A percentile compares a stretch with the other conserved stretches of the same genome.
These are phyloP conservation scores for Buddleja alternifolia DNA, from an alignment of 257 asterid species.

Conservation along the genomic window DNA sequence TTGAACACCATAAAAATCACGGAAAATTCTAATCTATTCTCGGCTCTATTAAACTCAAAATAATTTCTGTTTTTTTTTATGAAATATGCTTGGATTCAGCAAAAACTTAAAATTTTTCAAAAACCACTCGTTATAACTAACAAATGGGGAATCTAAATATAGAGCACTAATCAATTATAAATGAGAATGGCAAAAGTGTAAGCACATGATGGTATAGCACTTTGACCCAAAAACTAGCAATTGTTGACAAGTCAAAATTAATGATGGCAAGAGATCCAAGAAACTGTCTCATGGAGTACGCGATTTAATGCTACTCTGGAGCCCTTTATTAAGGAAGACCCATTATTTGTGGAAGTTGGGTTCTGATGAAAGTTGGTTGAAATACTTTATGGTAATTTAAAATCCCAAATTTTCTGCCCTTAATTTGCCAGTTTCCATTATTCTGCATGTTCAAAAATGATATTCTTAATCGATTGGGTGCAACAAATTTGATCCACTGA, in stretches of 20 bases:
- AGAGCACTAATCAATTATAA: background rate
- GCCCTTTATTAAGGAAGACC: background rate
- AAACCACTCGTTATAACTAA: too few relatives aligned
- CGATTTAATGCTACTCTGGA: background rate
- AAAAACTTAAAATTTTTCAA: too few relatives aligned
- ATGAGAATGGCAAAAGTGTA: background rate
- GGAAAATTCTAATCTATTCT: too few relatives aligned
- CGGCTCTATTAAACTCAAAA: too few relatives aligned
- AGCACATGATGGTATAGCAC: background rate
- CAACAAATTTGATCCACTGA: too few relatives aligned
- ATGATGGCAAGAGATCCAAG: slow-evolving; percentile 5
- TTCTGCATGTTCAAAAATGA: background rate
- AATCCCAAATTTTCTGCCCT: background rate
- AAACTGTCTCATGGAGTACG: slow-evolving; percentile 3
- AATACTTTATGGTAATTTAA: background rate
- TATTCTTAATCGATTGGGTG: too few relatives aligned
- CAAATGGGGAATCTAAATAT: background rate
- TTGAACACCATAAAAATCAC: too few relatives aligned
- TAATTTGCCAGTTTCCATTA: slow-evolving; percentile 4
- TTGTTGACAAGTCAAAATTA: background rate
- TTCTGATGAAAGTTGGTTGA: background rate
- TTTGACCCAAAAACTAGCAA: slow-evolving; percentile 16
- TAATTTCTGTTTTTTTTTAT: too few relatives aligned
- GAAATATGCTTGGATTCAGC: too few relatives aligned
- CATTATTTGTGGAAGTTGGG: background rate